Evolutionary conservation across 441 rosid species (phyloP).

Genomic region (Croton setiger): DNA sequence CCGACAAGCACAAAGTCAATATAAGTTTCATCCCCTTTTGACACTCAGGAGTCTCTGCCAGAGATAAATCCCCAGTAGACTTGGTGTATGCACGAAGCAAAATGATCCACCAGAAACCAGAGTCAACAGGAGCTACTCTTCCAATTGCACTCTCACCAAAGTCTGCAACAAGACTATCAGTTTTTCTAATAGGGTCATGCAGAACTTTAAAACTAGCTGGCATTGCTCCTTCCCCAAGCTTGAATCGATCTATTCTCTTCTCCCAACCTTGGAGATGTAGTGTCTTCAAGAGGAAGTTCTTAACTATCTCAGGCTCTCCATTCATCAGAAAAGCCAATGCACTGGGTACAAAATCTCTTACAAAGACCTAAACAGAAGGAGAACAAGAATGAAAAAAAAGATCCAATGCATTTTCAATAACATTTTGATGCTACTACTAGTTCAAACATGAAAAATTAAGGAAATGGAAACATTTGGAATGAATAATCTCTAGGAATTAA

Average conservation of each 20-base stretch:
- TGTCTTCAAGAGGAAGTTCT: slow-evolving; percentile 82
- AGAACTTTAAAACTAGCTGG: slow-evolving; percentile 97
- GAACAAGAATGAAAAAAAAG: background rate
- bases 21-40: slow-evolving; percentile 90
- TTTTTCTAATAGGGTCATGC: slow-evolving; percentile 71
- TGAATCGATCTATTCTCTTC: slow-evolving; percentile 77
- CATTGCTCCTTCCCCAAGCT: slow-evolving; percentile 95
- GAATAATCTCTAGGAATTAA: background rate
- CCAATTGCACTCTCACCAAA: slow-evolving; percentile 99
- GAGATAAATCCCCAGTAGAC: slow-evolving; percentile 80
- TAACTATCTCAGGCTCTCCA: slow-evolving; percentile 91
- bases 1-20: slow-evolving; percentile 71
- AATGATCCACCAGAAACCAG: slow-evolving; percentile 99
- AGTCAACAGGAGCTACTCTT: slow-evolving; percentile 96
- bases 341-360: slow-evolving; percentile 90
- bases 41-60: slow-evolving; percentile 83
- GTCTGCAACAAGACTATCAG: slow-evolving; percentile 75
- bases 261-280: slow-evolving; percentile 90
- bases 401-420: background rate
- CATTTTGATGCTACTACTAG: background rate
- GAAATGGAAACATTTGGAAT: background rate
- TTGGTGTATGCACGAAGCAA: slow-evolving; percentile 94
- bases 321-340: slow-evolving; percentile 94
- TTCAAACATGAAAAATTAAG: background rate
- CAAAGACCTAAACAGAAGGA: slow-evolving; percentile 58